Conservation (phyloP, 805 yeast species). For the Candida berthetii region DNA sequence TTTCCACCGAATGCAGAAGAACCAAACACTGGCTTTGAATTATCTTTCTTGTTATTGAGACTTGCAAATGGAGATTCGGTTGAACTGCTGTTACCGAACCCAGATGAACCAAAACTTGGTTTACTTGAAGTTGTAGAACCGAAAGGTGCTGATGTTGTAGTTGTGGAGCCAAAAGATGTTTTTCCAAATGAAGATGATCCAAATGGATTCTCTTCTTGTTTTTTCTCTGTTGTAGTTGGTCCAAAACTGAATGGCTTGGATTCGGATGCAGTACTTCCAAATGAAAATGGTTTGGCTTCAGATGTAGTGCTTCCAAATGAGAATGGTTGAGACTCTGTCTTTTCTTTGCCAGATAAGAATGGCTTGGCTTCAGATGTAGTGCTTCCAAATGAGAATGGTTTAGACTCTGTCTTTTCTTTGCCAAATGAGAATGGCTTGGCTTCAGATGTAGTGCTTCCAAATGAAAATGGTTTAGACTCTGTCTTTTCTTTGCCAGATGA, state of each 20-base stretch:
- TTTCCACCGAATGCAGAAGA: no score
- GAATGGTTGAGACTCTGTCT: no score
- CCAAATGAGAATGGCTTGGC: background rate
- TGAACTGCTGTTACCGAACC: background rate
- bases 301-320: constrained; percentile 3
- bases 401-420: no score
- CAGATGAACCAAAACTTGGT: constrained; percentile 10
- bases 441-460: background rate
- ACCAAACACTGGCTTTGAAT: background rate
- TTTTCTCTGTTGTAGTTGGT: background rate
- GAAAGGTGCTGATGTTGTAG: no score
- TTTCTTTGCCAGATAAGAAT: no score
- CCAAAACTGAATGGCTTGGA: constrained; percentile 12
- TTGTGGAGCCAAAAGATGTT: background rate
- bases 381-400: no score
- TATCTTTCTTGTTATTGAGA: no score
- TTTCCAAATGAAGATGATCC: constrained; percentile 5
- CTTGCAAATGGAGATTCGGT: background rate
- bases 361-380: background rate
- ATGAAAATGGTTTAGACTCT: no score
- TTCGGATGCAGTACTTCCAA: no score
- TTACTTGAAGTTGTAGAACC: no score
- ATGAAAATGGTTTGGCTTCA: no score
- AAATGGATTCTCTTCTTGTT: background rate
- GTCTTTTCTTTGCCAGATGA: constrained; percentile 1